These are phyloP conservation scores for Carex littledalei DNA, from an alignment of 176 grass and related monocot genomes.

Conservation along the genomic window DNA sequence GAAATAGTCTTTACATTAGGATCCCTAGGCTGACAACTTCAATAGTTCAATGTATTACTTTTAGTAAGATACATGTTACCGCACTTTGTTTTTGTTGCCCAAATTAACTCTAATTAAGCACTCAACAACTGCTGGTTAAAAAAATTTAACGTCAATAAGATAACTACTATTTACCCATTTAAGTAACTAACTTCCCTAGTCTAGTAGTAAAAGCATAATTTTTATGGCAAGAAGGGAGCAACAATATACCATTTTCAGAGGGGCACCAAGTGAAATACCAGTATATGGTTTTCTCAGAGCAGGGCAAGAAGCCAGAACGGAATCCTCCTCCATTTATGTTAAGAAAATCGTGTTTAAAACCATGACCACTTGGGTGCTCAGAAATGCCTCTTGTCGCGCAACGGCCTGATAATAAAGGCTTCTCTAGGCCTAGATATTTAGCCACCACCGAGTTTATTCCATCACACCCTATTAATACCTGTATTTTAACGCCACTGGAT, in stretches of 20 bases:
- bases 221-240: not conserved
- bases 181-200: not conserved
- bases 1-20: not conserved
- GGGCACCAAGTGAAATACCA: conserved; percentile 79
- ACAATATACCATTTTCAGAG: conserved; percentile 10
- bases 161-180: not conserved
- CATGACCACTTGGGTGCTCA: conserved; percentile 34
- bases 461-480: conserved; percentile 62
- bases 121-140: not conserved
- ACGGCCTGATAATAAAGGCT: conserved; percentile 39
- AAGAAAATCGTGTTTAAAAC: conserved; percentile 35
- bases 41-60: not conserved
- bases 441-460: conserved; percentile 68
- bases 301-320: conserved; percentile 35
- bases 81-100: not conserved
- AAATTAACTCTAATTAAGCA: not conserved
- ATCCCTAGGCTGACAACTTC: not conserved
- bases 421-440: conserved; percentile 41
- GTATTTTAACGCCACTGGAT: not conserved
- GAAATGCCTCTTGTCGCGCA: conserved; percentile 42
- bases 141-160: not conserved
- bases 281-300: conserved; percentile 36
- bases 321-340: conserved; percentile 38
- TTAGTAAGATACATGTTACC: conserved; percentile 1
- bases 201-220: not conserved